Evolutionary conservation across 345 rosid species (phyloP).

Genomic region (Noccaea bulbosa): DNA sequence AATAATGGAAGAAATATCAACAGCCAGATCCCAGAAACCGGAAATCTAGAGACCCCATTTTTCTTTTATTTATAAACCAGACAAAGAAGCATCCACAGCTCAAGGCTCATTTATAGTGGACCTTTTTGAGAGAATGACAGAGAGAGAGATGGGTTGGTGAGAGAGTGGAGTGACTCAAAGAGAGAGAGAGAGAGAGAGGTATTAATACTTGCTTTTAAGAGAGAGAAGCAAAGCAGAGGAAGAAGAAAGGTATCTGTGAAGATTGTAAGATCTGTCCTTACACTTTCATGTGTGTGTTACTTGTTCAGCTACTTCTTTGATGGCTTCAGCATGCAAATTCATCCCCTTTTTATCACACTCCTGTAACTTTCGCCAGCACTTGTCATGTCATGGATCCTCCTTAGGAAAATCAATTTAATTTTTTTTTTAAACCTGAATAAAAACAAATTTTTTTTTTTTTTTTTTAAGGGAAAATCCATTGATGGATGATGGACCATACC

Average conservation of each 20-base stretch:
- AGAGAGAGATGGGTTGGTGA: conserved; percentile 43
- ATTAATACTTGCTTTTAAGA: conserved; percentile 40
- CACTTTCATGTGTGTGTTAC: conserved; percentile 50
- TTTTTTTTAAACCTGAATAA: neutral
- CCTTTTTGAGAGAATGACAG: conserved; percentile 42
- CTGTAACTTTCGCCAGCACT: conserved; percentile 24
- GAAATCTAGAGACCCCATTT: conserved; percentile 47
- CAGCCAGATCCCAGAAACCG: conserved; percentile 56
- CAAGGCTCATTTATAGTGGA: conserved; percentile 46
- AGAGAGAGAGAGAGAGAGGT: conserved; percentile 37
- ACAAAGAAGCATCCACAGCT: conserved; percentile 48
- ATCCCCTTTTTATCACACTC: conserved; percentile 34
- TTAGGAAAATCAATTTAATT: neutral
- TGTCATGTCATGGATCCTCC: conserved; percentile 39
- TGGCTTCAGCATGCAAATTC: conserved; percentile 46
- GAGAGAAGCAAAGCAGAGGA: conserved; percentile 1
- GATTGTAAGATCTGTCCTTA: conserved; percentile 41
- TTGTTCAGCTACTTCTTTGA: conserved; percentile 37
- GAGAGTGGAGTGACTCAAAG: conserved; percentile 46
- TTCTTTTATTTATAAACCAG: conserved; percentile 20
- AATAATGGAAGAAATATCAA: conserved; percentile 26
- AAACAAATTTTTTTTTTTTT: neutral
- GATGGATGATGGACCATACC: conserved; percentile 35
- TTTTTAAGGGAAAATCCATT: neutral
- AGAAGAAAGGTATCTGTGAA: conserved; percentile 53